Evolutionary conservation across 176 grass and related monocot species (phyloP), one percentile per base, ranked within the genome.

Genomic region (Bromus sterilis): DNA sequence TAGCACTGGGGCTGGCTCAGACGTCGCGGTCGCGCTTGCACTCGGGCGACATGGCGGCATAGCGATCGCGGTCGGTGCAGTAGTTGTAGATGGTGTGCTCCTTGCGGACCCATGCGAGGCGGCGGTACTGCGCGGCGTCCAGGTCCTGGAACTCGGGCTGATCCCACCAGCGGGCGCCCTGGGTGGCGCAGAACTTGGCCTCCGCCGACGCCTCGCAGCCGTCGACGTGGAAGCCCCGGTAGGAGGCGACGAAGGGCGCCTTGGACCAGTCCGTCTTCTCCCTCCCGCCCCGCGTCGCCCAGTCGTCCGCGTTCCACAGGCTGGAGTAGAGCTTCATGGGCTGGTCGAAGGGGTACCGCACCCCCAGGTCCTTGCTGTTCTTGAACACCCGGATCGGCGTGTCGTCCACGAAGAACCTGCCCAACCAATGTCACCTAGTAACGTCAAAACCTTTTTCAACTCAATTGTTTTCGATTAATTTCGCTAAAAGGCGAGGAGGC

Each of bases 311-410:
- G 83, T 94, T 94, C 92, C 92, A 94, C 29, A 91, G 83, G 76
- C 89, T 91, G 11, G 87, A 91, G 89, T 94, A 94, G 41, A 94
- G 90, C 90, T 94, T 94, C 92, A 94, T 94, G 18, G 92, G 92
- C 82, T 94, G 89, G 73, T 85, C 82, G 89, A 94, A 92, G 5
- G 93, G 93, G 66, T 82, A 94, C 8, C 87, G 75, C 31, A 94
- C 84, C 0, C 93, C 93, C 0, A 94, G 78, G n/a, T 94, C 93
- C 30, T 76, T 87, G 81, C 87, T 77, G 87, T 94, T 94, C 83
- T 78, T 89, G 89, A 94, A 94, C 46, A 94, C 92, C 1, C 93
- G 75, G 78, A 94, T 92, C 16, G 87, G 93, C 7, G 89, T 84
- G 9, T 91, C 89, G 79, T 94, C 89, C 53, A 94, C 89, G 61